Evolutionary conservation across 257 asterid genomes (phyloP).

Genomic region (Asclepias syriaca): DNA sequence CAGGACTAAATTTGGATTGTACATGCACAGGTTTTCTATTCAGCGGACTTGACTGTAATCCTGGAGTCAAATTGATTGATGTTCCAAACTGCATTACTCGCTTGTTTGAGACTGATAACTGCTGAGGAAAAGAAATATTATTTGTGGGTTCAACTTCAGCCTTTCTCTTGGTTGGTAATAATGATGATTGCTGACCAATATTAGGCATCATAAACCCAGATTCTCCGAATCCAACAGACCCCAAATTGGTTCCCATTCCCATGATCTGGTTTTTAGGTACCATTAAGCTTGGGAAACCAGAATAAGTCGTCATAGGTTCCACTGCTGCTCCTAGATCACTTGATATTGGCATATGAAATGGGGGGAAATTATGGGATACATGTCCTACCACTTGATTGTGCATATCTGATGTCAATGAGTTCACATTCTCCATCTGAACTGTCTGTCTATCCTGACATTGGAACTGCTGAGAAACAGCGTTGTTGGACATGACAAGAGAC

Average conservation of each 20-base stretch:
- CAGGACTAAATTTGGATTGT: constrained; percentile 37
- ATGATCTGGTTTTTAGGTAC: constrained; percentile 22
- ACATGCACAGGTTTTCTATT: constrained; percentile 33
- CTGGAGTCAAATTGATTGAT: constrained; percentile 25
- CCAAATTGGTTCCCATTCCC: constrained; percentile 26
- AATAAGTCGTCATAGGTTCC: constrained; percentile 29
- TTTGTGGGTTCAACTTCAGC: constrained; percentile 47
- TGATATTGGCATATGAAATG: constrained; percentile 22
- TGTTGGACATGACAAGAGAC: constrained; percentile 40
- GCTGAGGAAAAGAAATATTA: constrained; percentile 35
- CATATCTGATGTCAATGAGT: constrained; percentile 42
- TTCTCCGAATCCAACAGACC: constrained; percentile 24
- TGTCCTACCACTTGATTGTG: constrained; percentile 37
- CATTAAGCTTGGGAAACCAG: constrained; percentile 26
- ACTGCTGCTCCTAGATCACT: constrained; percentile 20
- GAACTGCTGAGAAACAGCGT: constrained; percentile 43
- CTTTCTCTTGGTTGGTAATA: constrained; percentile 62
- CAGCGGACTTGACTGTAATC: constrained; percentile 28
- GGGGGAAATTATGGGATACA: constrained; percentile 22
- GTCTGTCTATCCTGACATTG: constrained; percentile 37
- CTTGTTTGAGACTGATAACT: constrained; percentile 39
- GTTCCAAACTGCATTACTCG: constrained; percentile 41
- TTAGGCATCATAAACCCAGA: constrained; percentile 21
- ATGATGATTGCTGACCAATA: constrained; percentile 34
- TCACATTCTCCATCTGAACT: constrained; percentile 53